These are phyloP conservation scores for Lycium barbarum DNA, from an alignment of 257 asterid genomes.

Conservation along the genomic window DNA sequence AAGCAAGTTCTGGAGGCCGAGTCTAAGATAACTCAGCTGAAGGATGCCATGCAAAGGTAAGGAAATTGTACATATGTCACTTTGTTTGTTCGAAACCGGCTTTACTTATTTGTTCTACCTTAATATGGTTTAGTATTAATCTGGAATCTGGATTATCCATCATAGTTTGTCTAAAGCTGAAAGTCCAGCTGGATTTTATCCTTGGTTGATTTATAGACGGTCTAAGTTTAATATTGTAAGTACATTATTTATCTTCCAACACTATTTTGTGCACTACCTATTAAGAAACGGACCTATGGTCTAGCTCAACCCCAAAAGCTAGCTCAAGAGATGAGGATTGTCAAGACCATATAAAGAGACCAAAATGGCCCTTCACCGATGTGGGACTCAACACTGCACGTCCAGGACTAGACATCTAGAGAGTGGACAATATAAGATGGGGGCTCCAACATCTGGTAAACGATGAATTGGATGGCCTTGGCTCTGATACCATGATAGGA, in stretches of 20 bases:
- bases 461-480: too few relatives aligned
- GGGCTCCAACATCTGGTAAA: too few relatives aligned
- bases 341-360: too few relatives aligned
- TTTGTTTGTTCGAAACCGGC: not conserved
- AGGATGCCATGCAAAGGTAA: constrained; percentile 76
- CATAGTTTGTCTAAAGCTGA: constrained; percentile 4
- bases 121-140: not conserved
- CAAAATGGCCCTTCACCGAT: too few relatives aligned
- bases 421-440: too few relatives aligned
- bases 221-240: not conserved
- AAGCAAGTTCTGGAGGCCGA: constrained; percentile 80
- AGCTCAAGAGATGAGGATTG: too few relatives aligned
- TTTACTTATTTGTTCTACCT: not conserved
- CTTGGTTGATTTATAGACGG: not conserved
- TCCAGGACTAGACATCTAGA: too few relatives aligned
- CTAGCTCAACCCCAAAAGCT: too few relatives aligned
- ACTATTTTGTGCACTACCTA: not conserved
- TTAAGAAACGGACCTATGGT: too few relatives aligned
- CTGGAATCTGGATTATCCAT: constrained; percentile 9
- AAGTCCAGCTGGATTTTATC: not conserved
- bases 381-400: too few relatives aligned
- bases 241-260: not conserved
- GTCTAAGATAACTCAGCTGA: constrained; percentile 67
- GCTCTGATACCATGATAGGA: too few relatives aligned
- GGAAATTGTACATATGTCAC: not conserved